Percentiles rank a stretch among this genome's conserved stretches.
phyloP scores from a whole-genome alignment of 2,329 filamentous ascomycete genomes.

The Ceratocystis destructans region DNA sequence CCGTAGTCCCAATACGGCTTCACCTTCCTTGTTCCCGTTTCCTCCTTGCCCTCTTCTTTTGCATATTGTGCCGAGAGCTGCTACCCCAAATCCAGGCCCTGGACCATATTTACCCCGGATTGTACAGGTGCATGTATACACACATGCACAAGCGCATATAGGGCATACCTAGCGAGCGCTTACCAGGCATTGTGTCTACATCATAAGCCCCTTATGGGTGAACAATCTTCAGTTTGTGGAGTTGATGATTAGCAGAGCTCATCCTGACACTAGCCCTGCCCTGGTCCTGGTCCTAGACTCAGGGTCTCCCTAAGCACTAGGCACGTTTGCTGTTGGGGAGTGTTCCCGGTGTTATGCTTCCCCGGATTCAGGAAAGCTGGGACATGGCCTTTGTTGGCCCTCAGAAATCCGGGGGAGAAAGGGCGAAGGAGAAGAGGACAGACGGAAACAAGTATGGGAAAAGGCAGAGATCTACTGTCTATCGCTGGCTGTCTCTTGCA shows the following conservation, averaged over 20 bases:
- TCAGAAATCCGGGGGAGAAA: background rate
- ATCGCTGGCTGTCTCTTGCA: background rate
- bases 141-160: background rate
- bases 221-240: background rate
- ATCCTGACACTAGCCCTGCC: background rate
- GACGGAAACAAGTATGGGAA: background rate
- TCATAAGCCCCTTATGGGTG: background rate
- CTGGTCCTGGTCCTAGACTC: background rate
- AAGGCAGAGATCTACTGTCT: background rate
- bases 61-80: background rate
- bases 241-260: background rate
- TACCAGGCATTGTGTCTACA: background rate
- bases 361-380: conserved; percentile 2
- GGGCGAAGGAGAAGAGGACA: background rate
- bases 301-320: background rate
- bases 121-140: background rate
- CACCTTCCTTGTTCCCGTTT: background rate
- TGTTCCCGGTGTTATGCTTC: background rate
- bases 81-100: background rate
- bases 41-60: background rate
- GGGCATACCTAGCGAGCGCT: background rate
- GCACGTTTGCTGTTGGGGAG: background rate
- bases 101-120: background rate
- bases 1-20: background rate
- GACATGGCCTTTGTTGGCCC: background rate